Conservation (phyloP, 1,139 yeast species). For the Blastobotrys petasosporus region DNA sequence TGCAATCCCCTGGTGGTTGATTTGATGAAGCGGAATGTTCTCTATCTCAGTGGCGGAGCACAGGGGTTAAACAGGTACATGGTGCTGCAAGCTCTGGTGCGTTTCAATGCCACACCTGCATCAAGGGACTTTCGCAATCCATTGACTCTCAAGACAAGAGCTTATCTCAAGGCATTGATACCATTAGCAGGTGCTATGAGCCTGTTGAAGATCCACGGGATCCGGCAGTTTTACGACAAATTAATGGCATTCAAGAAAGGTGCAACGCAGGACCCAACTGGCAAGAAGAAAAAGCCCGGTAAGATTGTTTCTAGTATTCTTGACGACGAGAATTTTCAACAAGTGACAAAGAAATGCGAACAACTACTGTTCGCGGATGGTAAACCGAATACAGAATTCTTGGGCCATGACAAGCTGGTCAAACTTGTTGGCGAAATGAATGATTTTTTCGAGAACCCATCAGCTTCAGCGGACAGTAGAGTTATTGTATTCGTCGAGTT, state of each 20-base stretch:
- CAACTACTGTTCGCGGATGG: slow-evolving; percentile 25
- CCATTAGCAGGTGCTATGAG: slow-evolving; percentile 59
- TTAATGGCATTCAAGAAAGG: slow-evolving; percentile 20
- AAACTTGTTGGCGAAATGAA: slow-evolving; percentile 52
- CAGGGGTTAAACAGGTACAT: slow-evolving; percentile 59
- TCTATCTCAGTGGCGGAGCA: slow-evolving; percentile 58
- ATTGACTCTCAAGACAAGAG: slow-evolving; percentile 24
- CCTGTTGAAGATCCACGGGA: slow-evolving; percentile 69
- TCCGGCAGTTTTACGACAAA: slow-evolving; percentile 62
- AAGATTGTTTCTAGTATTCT: slow-evolving; percentile 39
- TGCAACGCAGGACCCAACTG: slow-evolving; percentile 14
- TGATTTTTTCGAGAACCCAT: slow-evolving; percentile 42
- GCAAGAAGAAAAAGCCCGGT: slow-evolving; percentile 26
- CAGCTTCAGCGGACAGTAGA: slow-evolving; percentile 42
- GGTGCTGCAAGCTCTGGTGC: slow-evolving; percentile 63
- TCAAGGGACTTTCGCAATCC: slow-evolving; percentile 17
- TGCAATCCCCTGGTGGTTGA: slow-evolving; percentile 56
- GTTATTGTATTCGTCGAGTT: slow-evolving; percentile 84
- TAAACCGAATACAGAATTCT: slow-evolving; percentile 35
- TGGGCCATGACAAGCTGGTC: slow-evolving; percentile 75
- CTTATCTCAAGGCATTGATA: slow-evolving; percentile 47
- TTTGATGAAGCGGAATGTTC: slow-evolving; percentile 59
- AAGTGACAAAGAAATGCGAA: slow-evolving; percentile 44
- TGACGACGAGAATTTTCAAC: slow-evolving; percentile 43
- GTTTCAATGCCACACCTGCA: slow-evolving; percentile 14